Base-by-base conservation (phyloP, 257 asterid species). In the Solanum pennellii region DNA sequence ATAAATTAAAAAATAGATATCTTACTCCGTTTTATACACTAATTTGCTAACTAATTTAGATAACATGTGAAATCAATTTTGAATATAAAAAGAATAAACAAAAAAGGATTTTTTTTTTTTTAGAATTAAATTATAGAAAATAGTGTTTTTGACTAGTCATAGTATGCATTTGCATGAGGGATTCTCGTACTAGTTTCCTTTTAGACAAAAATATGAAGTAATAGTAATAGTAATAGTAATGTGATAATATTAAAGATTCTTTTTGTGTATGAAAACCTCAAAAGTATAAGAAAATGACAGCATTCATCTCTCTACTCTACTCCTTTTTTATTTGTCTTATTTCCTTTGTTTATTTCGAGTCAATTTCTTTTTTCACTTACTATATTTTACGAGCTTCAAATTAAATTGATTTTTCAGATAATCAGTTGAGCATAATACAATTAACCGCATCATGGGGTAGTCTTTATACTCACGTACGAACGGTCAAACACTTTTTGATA, bases 111-210 rank as follows among this genome's bases (percentile, higher is more conserved):
- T 7, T 5, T 52, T 37, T 37, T 35, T 35, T 37, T 37, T 37
- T 5, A 7, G 31, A 77, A 77, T 25, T 15, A 25, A 7, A 13
- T 14, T 42, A n/a, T n/a, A 5, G 2, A 15, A 79, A 45, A 45
- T 45, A 25, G 5, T 68, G 15, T 37, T 41, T 79, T 29, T 80
- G 44, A 29, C 29, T 80, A 41, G 44, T 80, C 85, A 16, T 18
- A 29, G n/a, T 29, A 69, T 69, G 47, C 27, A 21, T 29, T 29
- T 16, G 12, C 44, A 31, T 25, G 44, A 16, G 44, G 44, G 85
- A 80, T 92, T 93, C 94, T 92, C 95, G 94, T 91, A 93, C 95
- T 73, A 88, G 86, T 89, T 87, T 89, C 79, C 35, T 86, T 91
- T 88, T 90, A 62, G 90, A 86, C 75, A 47, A 52, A 52, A 37